Evolutionary conservation across 495 filamentous ascomycete genomes (phyloP).

Genomic region (Chlorociboria aeruginascens): DNA sequence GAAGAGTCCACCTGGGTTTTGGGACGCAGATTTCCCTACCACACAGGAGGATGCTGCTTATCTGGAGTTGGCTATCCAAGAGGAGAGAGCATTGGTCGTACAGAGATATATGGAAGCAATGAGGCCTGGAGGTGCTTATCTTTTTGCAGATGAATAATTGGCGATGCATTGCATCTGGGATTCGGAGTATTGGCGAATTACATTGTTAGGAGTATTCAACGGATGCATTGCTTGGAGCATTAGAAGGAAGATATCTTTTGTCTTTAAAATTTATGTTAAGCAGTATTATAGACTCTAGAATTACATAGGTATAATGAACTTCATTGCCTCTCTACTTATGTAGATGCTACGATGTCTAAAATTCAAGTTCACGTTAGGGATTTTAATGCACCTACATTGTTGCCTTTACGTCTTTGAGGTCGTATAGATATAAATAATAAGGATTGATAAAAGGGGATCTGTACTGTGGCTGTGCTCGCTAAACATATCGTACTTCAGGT

Average conservation of each 20-base stretch:
- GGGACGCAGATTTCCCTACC: constrained; percentile 75
- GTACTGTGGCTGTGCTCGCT: constrained; percentile 11
- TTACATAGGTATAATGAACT: background rate
- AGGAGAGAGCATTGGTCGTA: constrained; percentile 50
- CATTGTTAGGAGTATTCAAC: background rate
- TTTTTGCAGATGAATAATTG: constrained; percentile 64
- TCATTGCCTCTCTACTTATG: no score
- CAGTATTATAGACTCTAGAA: background rate
- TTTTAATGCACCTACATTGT: no score
- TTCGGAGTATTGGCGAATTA: background rate
- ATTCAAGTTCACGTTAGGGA: no score
- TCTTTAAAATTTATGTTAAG: background rate
- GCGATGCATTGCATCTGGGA: background rate
- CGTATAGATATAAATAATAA: no score
- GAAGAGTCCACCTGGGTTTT: constrained; percentile 72
- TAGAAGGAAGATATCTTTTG: background rate
- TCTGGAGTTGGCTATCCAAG: constrained; percentile 43
- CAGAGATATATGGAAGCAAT: constrained; percentile 74
- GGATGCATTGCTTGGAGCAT: constrained; percentile 2
- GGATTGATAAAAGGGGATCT: no score
- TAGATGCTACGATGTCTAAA: no score
- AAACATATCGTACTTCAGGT: constrained; percentile 1
- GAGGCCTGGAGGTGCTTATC: constrained; percentile 60
- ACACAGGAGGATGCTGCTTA: constrained; percentile 66
- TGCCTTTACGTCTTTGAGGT: no score